These are phyloP conservation scores for Pezicula radicicola DNA, from an alignment of 2,329 filamentous ascomycete species.

Conservation along the genomic window DNA sequence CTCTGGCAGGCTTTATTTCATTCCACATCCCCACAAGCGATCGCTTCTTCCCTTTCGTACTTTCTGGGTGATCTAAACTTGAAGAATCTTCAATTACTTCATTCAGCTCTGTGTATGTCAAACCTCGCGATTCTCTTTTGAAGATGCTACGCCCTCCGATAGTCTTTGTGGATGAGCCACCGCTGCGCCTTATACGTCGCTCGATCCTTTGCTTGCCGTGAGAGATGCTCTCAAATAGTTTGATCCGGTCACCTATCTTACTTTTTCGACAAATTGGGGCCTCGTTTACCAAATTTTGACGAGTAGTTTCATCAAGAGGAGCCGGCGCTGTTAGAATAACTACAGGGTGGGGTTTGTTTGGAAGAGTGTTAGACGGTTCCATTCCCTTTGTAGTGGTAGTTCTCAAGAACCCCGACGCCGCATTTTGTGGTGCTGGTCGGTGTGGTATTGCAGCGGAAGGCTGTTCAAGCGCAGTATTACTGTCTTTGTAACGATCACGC, in stretches of 20 bases:
- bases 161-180: slow-evolving; percentile 7
- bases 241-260: slow-evolving; percentile 21
- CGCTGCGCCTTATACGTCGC: slow-evolving; percentile 4
- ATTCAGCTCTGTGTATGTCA: slow-evolving; percentile 4
- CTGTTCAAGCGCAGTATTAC: not conserved
- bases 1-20: not conserved
- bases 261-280: slow-evolving; percentile 6
- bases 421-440: not conserved
- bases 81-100: slow-evolving; percentile 8
- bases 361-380: not conserved
- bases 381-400: not conserved
- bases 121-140: not conserved
- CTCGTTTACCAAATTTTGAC: not conserved
- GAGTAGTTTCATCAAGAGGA: not conserved
- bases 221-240: slow-evolving; percentile 17
- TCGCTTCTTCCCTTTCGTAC: slow-evolving; percentile 2
- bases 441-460: not conserved
- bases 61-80: not conserved
- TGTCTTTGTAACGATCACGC: too few relatives aligned
- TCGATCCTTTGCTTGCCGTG: not conserved
- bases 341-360: not conserved
- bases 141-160: not conserved
- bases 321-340: not conserved
- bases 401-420: not conserved
- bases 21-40: slow-evolving; percentile 10